Conservation (phyloP, 257 asterid genomes). For the Primulina huaijiensis region DNA sequence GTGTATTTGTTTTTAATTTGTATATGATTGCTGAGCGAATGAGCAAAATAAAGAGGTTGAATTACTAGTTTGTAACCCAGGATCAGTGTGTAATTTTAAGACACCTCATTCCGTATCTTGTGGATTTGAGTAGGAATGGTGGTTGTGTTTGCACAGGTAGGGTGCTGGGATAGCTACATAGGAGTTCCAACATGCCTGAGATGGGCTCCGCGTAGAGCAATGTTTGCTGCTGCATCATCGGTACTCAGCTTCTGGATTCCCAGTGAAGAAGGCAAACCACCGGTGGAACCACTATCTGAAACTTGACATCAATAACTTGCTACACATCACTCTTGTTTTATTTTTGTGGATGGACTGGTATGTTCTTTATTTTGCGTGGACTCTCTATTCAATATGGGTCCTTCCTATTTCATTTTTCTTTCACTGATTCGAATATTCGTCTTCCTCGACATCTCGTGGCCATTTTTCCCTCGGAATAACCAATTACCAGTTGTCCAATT, state of each 20-base stretch:
- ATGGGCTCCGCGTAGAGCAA: slow-evolving; percentile 90
- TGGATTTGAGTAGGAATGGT: not conserved
- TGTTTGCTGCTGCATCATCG: slow-evolving; percentile 85
- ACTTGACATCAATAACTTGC: not conserved
- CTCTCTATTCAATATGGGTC: too few relatives aligned
- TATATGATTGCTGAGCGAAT: too few relatives aligned
- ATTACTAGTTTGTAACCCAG: not conserved
- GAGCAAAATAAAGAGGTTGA: not conserved
- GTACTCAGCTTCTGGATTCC: slow-evolving; percentile 93
- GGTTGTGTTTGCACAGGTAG: slow-evolving; percentile 44
- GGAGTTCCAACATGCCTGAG: slow-evolving; percentile 72
- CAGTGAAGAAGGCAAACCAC: slow-evolving; percentile 30
- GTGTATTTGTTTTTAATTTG: not conserved
- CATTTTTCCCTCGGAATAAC: too few relatives aligned
- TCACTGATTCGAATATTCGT: too few relatives aligned
- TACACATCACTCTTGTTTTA: not conserved
- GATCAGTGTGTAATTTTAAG: not conserved
- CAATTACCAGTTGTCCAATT: too few relatives aligned
- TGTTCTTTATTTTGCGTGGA: too few relatives aligned
- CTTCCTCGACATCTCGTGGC: too few relatives aligned
- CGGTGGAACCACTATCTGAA: slow-evolving; percentile 21
- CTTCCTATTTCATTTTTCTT: too few relatives aligned
- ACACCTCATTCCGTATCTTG: not conserved
- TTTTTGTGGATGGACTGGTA: too few relatives aligned
- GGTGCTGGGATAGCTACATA: slow-evolving; percentile 70